These are phyloP conservation scores for Protea cynaroides DNA, from an alignment of 164 flowering plant species.

Conservation along the genomic window DNA sequence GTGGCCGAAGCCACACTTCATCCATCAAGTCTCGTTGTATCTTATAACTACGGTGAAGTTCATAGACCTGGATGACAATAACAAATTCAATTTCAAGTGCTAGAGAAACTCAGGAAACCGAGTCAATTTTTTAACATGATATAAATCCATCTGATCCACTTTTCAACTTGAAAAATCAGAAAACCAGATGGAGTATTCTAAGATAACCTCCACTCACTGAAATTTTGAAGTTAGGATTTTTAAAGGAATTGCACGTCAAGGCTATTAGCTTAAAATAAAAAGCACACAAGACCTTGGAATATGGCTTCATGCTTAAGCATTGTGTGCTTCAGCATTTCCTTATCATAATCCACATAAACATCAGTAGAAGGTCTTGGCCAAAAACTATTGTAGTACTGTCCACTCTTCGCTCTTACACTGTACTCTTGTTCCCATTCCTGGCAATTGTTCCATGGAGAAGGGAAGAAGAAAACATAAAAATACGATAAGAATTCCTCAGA, in stretches of 20 bases:
- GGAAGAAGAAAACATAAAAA: neutral
- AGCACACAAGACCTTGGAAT: constrained; percentile 71
- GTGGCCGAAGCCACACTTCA: constrained; percentile 50
- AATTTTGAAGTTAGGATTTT: neutral
- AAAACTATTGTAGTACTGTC: constrained; percentile 49
- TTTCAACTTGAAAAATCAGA: neutral
- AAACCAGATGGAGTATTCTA: neutral
- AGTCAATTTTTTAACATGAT: neutral
- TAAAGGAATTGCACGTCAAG: neutral
- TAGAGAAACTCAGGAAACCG: neutral
- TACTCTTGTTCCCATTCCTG: constrained; percentile 92
- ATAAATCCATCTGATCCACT: neutral
- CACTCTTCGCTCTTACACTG: constrained; percentile 57
- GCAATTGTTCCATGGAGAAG: constrained; percentile 6
- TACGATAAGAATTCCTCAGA: neutral
- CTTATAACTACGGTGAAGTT: constrained; percentile 86
- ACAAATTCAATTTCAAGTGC: neutral
- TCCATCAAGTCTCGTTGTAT: constrained; percentile 83
- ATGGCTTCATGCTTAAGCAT: constrained; percentile 86
- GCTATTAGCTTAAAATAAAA: neutral
- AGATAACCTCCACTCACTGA: neutral
- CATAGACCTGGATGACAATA: constrained; percentile 51
- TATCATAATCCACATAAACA: constrained; percentile 46
- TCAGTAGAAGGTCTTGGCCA: constrained; percentile 32
- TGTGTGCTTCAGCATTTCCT: constrained; percentile 61